These are phyloP conservation scores for Marsdenia floribunda DNA, from an alignment of 257 asterid genomes.

Conservation along the genomic window DNA sequence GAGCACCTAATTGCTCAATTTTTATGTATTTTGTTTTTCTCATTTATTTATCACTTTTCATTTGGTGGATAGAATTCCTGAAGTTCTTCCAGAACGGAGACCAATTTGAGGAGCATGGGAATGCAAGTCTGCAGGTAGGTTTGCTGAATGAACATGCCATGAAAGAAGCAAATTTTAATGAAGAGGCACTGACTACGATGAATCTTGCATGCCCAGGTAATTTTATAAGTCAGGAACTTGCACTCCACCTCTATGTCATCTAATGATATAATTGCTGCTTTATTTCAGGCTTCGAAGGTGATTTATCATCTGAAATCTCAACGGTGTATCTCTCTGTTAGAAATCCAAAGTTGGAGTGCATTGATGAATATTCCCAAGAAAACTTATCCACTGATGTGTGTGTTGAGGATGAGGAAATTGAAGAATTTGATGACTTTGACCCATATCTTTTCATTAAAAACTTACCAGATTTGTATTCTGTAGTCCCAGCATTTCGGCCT, in stretches of 20 bases:
- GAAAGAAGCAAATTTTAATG: constrained; percentile 18
- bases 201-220: constrained; percentile 25
- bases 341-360: constrained; percentile 71
- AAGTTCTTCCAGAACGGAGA: constrained; percentile 51
- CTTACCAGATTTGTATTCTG: constrained; percentile 73
- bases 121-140: constrained; percentile 46
- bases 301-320: constrained; percentile 60
- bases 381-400: constrained; percentile 51
- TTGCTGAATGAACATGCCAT: constrained; percentile 22
- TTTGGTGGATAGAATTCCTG: constrained; percentile 44
- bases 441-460: constrained; percentile 86
- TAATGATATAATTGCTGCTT: constrained; percentile 19
- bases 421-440: constrained; percentile 88
- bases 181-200: constrained; percentile 9
- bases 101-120: constrained; percentile 44
- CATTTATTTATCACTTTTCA: constrained; percentile 8
- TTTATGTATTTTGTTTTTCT: not conserved
- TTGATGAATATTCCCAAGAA: constrained; percentile 71
- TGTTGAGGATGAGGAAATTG: constrained; percentile 64
- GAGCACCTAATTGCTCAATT: not conserved
- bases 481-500: constrained; percentile 83
- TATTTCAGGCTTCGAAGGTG: constrained; percentile 45
- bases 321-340: constrained; percentile 61
- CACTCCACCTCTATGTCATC: constrained; percentile 12
- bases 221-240: not conserved